Evolutionary conservation across 257 asterid genomes (phyloP).

Genomic region (Solanum chiquidenum): DNA sequence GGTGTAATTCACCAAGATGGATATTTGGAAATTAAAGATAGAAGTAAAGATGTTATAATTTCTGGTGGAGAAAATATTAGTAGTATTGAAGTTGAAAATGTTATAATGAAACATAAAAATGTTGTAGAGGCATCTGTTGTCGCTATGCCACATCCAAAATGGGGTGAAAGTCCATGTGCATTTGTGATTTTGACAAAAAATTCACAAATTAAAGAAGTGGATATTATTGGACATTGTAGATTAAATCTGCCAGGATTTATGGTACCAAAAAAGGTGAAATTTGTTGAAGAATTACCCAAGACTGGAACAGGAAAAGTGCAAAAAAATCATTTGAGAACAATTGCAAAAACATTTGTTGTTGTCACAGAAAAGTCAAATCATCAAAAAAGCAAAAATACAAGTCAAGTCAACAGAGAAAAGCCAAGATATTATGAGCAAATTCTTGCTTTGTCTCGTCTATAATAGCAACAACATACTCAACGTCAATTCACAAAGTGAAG

Average conservation of each 20-base stretch:
- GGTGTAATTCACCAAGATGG: slow-evolving; percentile 87
- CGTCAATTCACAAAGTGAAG: too few relatives aligned
- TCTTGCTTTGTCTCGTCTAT: slow-evolving; percentile 53
- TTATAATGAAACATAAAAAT: slow-evolving; percentile 32
- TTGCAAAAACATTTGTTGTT: slow-evolving; percentile 33
- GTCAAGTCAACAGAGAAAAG: slow-evolving; percentile 2
- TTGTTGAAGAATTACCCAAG: slow-evolving; percentile 61
- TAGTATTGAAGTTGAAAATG: slow-evolving; percentile 77
- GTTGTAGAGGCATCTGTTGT: slow-evolving; percentile 80
- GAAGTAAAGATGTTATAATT: slow-evolving; percentile 79
- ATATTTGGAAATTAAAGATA: slow-evolving; percentile 16
- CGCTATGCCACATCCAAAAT: slow-evolving; percentile 77
- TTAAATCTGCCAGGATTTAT: slow-evolving; percentile 48
- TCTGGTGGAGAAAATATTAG: slow-evolving; percentile 83
- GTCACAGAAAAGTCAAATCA: slow-evolving; percentile 3
- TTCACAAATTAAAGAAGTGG: slow-evolving; percentile 22
- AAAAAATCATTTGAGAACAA: slow-evolving; percentile 47
- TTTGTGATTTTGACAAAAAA: slow-evolving; percentile 12
- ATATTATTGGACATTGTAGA: slow-evolving; percentile 49
- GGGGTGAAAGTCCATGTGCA: slow-evolving; percentile 64
- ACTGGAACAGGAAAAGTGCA: slow-evolving; percentile 66
- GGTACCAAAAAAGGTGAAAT: slow-evolving; percentile 68
- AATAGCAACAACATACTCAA: background rate
- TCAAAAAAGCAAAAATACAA: background rate
- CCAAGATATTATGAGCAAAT: slow-evolving; percentile 19